These are phyloP conservation scores for Lentinula lateritia DNA, from an alignment of 768 basidiomycete species.

Conservation along the genomic window DNA sequence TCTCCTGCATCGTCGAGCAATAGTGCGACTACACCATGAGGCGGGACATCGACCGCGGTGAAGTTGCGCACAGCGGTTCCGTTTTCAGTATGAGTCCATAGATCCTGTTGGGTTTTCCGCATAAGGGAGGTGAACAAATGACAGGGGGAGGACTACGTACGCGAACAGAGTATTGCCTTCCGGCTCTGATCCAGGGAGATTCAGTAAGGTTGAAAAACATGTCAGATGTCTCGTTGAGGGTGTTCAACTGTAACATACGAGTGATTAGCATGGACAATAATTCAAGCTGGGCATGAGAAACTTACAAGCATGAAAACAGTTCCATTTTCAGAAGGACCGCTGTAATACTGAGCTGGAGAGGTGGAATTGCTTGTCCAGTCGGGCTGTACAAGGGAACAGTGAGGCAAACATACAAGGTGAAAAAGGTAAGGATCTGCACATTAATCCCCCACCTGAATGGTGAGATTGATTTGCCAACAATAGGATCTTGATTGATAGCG, in stretches of 20 bases:
- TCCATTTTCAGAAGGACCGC: constrained; percentile 53
- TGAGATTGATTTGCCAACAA: constrained; percentile 52
- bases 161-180: constrained; percentile 52
- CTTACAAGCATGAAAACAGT: constrained; percentile 61
- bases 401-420: background rate
- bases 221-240: constrained; percentile 41
- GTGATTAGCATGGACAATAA: too few species aligned
- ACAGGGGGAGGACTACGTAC: constrained; percentile 25
- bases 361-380: constrained; percentile 34
- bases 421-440: constrained; percentile 25
- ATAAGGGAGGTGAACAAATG: too few species aligned
- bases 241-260: constrained; percentile 39
- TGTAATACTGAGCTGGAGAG: constrained; percentile 63
- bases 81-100: constrained; percentile 53
- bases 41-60: constrained; percentile 37
- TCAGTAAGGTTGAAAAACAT: constrained; percentile 59
- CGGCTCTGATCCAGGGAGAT: constrained; percentile 61
- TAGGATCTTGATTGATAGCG: constrained; percentile 65
- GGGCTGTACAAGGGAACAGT: constrained; percentile 16
- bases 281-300: background rate
- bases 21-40: constrained; percentile 51
- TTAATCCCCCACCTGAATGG: constrained; percentile 70
- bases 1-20: constrained; percentile 46
- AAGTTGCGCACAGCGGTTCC: constrained; percentile 48
- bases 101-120: constrained; percentile 30